These are phyloP conservation scores for Candida namnaoensis DNA, from an alignment of 805 yeast genomes.

Conservation along the genomic window DNA sequence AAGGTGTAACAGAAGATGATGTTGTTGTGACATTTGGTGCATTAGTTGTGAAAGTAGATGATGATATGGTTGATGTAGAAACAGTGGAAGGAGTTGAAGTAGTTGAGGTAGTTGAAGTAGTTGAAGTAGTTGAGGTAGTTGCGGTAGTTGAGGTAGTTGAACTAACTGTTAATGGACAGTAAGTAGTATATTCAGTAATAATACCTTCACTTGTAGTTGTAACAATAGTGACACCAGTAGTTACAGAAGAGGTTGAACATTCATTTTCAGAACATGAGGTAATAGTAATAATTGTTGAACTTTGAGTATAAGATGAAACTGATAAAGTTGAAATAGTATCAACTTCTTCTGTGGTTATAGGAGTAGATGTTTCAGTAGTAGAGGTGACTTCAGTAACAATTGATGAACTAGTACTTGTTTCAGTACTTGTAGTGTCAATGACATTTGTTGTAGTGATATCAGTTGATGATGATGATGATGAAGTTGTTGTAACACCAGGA, in stretches of 20 bases:
- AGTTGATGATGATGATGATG: not conserved
- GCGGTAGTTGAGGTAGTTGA: not conserved
- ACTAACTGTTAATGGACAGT: conserved; percentile 8
- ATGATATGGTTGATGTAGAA: not conserved
- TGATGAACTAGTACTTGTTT: no score
- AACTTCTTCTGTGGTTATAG: not conserved
- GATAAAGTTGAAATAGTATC: not conserved
- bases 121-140: not conserved
- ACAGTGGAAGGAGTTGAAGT: not conserved
- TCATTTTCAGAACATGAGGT: conserved; percentile 5
- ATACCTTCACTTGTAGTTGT: conserved; percentile 15
- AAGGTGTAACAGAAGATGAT: no score
- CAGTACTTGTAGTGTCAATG: no score
- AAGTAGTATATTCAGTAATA: conserved; percentile 24
- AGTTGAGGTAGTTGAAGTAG: not conserved
- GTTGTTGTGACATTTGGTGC: no score
- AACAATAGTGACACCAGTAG: conserved; percentile 7
- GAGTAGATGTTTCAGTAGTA: no score
- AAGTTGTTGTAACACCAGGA: conserved; percentile 3
- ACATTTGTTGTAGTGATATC: not conserved
- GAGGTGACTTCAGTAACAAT: not conserved
- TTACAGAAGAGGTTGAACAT: conserved; percentile 2
- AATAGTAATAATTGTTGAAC: conserved; percentile 3
- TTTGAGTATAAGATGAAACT: not conserved
- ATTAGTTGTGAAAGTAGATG: not conserved